Conservation (phyloP, 345 rosid species). For the Hibiscus mutabilis region DNA sequence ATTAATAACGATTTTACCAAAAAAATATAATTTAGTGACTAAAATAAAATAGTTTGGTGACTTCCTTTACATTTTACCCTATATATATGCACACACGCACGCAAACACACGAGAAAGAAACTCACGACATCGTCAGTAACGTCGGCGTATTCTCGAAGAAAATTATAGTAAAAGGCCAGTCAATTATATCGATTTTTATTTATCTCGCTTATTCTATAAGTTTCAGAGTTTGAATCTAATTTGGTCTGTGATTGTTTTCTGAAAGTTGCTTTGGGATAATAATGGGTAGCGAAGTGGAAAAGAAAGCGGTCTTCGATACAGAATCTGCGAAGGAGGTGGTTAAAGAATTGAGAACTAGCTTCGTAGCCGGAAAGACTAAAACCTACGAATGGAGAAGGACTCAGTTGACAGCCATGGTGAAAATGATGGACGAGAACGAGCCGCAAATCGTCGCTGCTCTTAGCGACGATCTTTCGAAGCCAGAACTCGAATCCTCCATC, state of each 20-base stretch:
- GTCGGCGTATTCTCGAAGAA: not conserved
- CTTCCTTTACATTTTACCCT: too few relatives aligned
- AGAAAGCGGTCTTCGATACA: conserved; percentile 29
- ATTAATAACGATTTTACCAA: too few relatives aligned
- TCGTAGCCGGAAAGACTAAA: conserved; percentile 54
- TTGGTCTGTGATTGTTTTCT: not conserved
- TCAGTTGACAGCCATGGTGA: conserved; percentile 55
- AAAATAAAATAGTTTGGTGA: too few relatives aligned
- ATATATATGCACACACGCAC: not conserved
- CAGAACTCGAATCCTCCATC: conserved; percentile 62
- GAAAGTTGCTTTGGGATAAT: not conserved
- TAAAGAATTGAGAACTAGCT: conserved; percentile 44
- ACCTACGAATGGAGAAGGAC: conserved; percentile 67
- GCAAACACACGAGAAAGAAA: not conserved
- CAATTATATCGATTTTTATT: not conserved
- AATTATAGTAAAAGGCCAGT: not conserved
- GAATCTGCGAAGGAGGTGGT: conserved; percentile 48
- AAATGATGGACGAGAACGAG: conserved; percentile 55
- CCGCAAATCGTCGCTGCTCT: conserved; percentile 67
- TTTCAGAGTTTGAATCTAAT: not conserved
- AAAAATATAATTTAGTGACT: too few relatives aligned
- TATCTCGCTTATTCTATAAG: not conserved
- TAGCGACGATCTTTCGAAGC: conserved; percentile 66
- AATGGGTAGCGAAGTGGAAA: conserved; percentile 26
- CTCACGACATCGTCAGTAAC: not conserved